Base-by-base conservation (phyloP, 176 grass and related monocot genomes). In the Oryza punctata region DNA sequence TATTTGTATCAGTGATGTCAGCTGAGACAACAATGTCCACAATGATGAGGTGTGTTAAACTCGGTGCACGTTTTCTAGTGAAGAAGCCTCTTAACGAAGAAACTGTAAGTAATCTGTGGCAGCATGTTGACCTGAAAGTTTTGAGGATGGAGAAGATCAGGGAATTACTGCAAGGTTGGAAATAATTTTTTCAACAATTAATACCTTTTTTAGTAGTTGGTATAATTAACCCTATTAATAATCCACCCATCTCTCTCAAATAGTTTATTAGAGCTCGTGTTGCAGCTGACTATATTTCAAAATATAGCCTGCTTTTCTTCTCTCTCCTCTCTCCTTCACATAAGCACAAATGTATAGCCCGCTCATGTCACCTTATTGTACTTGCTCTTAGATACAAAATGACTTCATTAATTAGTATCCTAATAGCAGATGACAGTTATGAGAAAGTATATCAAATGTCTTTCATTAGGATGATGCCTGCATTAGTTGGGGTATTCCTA, bases 21-120 rank as follows among this genome's bases (percentile, higher is more conserved):
- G 25, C 50, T 25, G n/a, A 7, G 19, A 71, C 37, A 46, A 78
- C 33, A 35, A 29, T 70, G 19, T 16, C 23, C 12, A n/a, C 52
- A 45, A 46, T 78, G 12, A 63, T 11, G 16, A 60, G 65, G 68
- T 70, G 25, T 70, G 18, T 70, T 45, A 3, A 43, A 63, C 74
- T 78, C 24, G 79, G 68, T 12, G 79, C 79, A 30, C 0, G 68
- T 29, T 72, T 82, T 72, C 26, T 82, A n/a, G 79, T n/a, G 30
- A 82, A 82, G 33, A 82, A 82, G 25, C 67, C 67, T 72, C 49
- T 72, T 21, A 24, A 13, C 19, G 5, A 38, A 1, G 26, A 19
- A 18, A 28, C 33, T 3, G 13, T 82, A 12, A 1, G 7, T 8
- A 63, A 44, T 24, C 9, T 72, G n/a, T 72, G 50, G 80, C 68